These are phyloP conservation scores for Babesia bigemina DNA, from an alignment of 169 alveolate species.

Conservation along the genomic window DNA sequence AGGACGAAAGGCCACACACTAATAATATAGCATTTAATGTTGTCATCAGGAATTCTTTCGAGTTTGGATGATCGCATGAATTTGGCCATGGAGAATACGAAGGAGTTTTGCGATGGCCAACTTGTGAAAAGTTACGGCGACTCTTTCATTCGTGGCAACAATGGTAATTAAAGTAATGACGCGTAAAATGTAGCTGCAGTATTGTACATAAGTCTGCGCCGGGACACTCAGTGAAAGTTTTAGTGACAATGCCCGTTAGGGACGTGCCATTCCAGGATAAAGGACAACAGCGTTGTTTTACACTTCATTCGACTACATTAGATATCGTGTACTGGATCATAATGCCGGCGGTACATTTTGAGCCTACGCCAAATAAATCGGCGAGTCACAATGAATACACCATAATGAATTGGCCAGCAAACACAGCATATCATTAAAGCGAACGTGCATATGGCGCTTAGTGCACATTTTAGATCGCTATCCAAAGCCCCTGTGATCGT, in stretches of 20 bases:
- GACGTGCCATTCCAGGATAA: no score
- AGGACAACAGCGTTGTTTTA: no score
- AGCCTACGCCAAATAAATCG: no score
- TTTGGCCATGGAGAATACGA: constrained; percentile 83
- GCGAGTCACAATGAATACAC: no score
- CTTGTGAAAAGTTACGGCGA: constrained; percentile 80
- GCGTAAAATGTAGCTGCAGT: constrained; percentile 16
- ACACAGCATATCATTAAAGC: no score
- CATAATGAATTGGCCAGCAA: no score
- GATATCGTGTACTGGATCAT: no score
- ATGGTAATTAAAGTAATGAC: constrained; percentile 56
- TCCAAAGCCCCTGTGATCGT: no score
- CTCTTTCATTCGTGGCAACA: constrained; percentile 86
- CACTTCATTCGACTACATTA: no score
- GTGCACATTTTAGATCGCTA: no score
- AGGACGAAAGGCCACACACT: not conserved
- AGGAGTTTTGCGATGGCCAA: constrained; percentile 80
- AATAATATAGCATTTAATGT: not conserved
- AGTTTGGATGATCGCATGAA: constrained; percentile 87
- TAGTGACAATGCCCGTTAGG: not conserved
- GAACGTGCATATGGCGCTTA: no score
- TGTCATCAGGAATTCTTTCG: constrained; percentile 72
- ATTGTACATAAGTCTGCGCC: constrained; percentile 48
- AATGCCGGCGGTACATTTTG: no score
- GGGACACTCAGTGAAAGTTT: not conserved